These are phyloP conservation scores for Dendrobium officinale DNA, from an alignment of 106 monocot species.

Conservation along the genomic window DNA sequence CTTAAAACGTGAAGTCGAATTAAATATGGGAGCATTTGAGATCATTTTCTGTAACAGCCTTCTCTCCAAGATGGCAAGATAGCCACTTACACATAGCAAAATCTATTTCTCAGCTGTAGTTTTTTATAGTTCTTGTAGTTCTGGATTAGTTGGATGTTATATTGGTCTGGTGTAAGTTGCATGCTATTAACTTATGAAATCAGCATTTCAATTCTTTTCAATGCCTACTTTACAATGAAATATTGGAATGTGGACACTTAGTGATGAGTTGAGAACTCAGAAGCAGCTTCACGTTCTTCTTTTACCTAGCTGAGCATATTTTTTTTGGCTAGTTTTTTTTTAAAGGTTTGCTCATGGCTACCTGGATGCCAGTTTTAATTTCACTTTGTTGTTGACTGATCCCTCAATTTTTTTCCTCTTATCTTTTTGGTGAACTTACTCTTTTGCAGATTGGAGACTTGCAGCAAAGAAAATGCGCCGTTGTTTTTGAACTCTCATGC, in stretches of 20 bases:
- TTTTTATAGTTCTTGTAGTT: neutral
- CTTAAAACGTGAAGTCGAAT: neutral
- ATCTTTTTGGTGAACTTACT: neutral
- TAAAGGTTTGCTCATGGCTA: neutral
- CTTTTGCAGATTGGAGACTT: constrained; percentile 60
- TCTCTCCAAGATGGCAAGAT: neutral
- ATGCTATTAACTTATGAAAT: neutral
- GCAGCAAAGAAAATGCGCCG: constrained; percentile 92
- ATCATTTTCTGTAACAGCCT: neutral
- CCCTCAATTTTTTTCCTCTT: neutral
- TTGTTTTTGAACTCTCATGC: constrained; percentile 93
- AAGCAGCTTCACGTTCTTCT: neutral
- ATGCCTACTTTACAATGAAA: neutral
- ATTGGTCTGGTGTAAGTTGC: neutral
- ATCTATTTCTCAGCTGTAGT: constrained; percentile 1
- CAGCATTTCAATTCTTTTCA: neutral
- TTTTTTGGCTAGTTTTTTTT: neutral
- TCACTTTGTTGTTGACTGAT: neutral
- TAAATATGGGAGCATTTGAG: neutral
- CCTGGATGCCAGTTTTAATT: neutral
- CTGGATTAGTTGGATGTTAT: neutral
- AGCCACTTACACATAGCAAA: neutral
- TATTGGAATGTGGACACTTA: neutral
- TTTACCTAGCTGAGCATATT: neutral
- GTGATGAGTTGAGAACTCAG: neutral